Conservation (phyloP, 2,329 filamentous ascomycete species). For the Aureobasidium sp. region DNA sequence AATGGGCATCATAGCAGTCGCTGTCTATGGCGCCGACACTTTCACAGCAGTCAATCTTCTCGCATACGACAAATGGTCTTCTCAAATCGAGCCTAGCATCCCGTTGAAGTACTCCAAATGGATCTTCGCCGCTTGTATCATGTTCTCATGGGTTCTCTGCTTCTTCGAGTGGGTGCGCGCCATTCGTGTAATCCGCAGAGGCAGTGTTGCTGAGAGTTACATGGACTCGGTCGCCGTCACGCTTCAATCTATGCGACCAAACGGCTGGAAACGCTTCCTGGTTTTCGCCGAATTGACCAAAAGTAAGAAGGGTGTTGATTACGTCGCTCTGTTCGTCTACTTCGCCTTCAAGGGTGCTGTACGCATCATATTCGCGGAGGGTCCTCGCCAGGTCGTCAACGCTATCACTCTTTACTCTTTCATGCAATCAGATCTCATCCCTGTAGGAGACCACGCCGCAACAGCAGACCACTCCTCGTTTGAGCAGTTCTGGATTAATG, state of each 20-base stretch:
- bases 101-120: conserved; percentile 74
- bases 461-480: conserved; percentile 54
- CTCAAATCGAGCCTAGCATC: conserved; percentile 69
- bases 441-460: conserved; percentile 43
- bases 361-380: conserved; percentile 81
- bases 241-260: conserved; percentile 70
- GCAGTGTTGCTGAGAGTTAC: conserved; percentile 84
- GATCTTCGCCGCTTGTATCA: conserved; percentile 91
- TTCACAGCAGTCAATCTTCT: conserved; percentile 91
- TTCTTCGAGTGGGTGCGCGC: conserved; percentile 73
- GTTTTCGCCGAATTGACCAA: conserved; percentile 88
- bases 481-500: conserved; percentile 73
- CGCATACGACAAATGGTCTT: conserved; percentile 81
- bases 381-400: conserved; percentile 85
- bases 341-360: conserved; percentile 80
- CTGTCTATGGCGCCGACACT: conserved; percentile 82
- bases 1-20: conserved; percentile 66
- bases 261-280: conserved; percentile 80
- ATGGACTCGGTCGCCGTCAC: conserved; percentile 79
- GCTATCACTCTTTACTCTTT: conserved; percentile 81
- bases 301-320: conserved; percentile 83
- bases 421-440: conserved; percentile 65
- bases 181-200: conserved; percentile 68
- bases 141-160: conserved; percentile 78
- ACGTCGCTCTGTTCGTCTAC: conserved; percentile 83